Base-by-base conservation (phyloP, 2,329 filamentous ascomycete genomes). In the Neofusicoccum sp. region DNA sequence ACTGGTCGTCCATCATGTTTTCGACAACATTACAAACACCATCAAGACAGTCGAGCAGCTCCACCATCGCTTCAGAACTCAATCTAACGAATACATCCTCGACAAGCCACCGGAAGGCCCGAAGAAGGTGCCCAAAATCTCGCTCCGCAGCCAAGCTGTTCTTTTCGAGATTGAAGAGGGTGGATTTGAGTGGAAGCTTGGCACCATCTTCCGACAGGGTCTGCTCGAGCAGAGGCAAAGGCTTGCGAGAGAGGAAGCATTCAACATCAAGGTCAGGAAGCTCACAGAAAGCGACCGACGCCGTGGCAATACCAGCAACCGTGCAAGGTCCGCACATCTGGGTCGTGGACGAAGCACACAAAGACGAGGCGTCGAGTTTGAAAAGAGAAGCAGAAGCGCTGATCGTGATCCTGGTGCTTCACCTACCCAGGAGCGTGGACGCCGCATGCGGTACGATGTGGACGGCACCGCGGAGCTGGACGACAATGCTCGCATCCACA, bases 121-220 rank as follows among this genome's bases (percentile, higher is more conserved):
- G 0, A 98, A 96, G 74, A 82, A 86, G 49, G 88, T 99, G 0
- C 95, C 95, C 1, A 94, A 91, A 71, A 81, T 99, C 28, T 94
- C 93, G 0, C 68, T 99, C 8, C 87, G 93, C 58, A 90, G 89
- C 61, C 90, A 91, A 69, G 91, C 90, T 4, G 82, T 99, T 29
- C 79, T 97, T 2, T 94, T 99, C 64, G 94, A 98, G 72, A 83
- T 99, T 39, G 95, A 99, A 77, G 95, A 99, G 74, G 94, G 95
- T 56, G 89, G 92, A 0, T 99, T 99, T 71, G 95, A 99, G 75
- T 99, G 93, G 91, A 98, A 97, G 74, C 81, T 99, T 8, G 92
- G 93, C 14, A 88, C 93, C 72, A 99, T 99, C 58, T 99, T 98
- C 75, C 88, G 94, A 36, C 87, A 92, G 49, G 95, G 96, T 0